phyloP scores from a whole-genome alignment of 2,329 filamentous ascomycete genomes.

The Fusarium penzigii region DNA sequence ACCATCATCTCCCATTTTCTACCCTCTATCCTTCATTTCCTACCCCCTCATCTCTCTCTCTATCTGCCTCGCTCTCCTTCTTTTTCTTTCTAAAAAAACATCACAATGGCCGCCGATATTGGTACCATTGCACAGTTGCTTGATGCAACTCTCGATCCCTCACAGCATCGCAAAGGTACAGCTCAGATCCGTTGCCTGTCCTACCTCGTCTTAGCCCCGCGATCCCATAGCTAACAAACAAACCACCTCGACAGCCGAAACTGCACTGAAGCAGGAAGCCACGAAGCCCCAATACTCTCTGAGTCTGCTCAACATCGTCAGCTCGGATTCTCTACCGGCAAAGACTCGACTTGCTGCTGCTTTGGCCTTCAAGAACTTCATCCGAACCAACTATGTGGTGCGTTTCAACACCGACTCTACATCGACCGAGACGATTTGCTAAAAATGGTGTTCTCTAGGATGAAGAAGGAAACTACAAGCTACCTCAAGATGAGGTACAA shows the following conservation, averaged over 20 bases:
- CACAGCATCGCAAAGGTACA: slow-evolving; percentile 85
- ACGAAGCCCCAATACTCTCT: slow-evolving; percentile 86
- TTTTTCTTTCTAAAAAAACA: slow-evolving; percentile 8
- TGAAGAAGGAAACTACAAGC: slow-evolving; percentile 91
- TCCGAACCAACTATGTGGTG: slow-evolving; percentile 88
- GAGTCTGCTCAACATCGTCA: slow-evolving; percentile 85
- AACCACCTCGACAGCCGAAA: slow-evolving; percentile 66
- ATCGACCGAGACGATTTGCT: slow-evolving; percentile 21
- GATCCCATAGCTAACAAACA: slow-evolving; percentile 39
- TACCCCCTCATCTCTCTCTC: slow-evolving; percentile 22
- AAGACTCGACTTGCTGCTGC: slow-evolving; percentile 86
- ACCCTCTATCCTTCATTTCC: background rate
- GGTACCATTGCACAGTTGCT: slow-evolving; percentile 76
- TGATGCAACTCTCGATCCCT: slow-evolving; percentile 85
- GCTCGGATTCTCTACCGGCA: slow-evolving; percentile 67
- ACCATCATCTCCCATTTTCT: slow-evolving; percentile 20
- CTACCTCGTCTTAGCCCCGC: slow-evolving; percentile 29
- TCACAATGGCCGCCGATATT: slow-evolving; percentile 59
- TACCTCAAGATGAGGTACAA: slow-evolving; percentile 77
- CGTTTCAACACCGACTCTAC: slow-evolving; percentile 32
- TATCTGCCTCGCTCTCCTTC: slow-evolving; percentile 1
- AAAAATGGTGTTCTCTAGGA: slow-evolving; percentile 52
- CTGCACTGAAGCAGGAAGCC: slow-evolving; percentile 75
- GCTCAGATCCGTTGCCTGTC: slow-evolving; percentile 25
- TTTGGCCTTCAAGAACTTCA: slow-evolving; percentile 98